A percentile compares a stretch with the other conserved stretches of the same genome.
Evolutionary conservation across 2,329 filamentous ascomycete species (phyloP).

Genomic region (Gliomastix tumulicola): DNA sequence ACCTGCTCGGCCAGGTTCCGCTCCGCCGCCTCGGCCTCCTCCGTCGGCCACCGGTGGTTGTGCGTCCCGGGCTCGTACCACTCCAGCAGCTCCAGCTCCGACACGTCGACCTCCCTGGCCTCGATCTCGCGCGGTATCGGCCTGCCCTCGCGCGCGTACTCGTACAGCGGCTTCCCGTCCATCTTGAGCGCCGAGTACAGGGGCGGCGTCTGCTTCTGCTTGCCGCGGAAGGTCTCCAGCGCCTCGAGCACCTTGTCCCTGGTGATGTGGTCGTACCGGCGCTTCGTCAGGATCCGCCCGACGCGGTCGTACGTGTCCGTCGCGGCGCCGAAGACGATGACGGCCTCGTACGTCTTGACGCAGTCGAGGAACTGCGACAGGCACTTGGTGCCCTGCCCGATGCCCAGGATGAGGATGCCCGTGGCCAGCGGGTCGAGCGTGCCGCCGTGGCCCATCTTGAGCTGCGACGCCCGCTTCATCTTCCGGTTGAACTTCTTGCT

Average conservation of each 20-base stretch:
- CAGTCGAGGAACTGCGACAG: constrained; percentile 75
- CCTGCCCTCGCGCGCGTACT: constrained; percentile 88
- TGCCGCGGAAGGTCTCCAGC: constrained; percentile 68
- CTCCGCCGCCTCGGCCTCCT: constrained; percentile 70
- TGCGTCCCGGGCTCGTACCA: constrained; percentile 81
- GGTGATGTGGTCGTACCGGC: constrained; percentile 75
- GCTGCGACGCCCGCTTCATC: constrained; percentile 51
- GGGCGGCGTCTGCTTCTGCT: constrained; percentile 83
- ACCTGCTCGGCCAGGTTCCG: constrained; percentile 69
- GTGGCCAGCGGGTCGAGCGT: constrained; percentile 93
- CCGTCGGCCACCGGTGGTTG: constrained; percentile 68
- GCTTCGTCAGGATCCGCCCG: constrained; percentile 73
- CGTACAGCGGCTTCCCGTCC: constrained; percentile 89
- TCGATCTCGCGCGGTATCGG: constrained; percentile 81
- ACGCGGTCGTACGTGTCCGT: constrained; percentile 89
- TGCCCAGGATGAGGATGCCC: constrained; percentile 81
- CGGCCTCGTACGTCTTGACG: constrained; percentile 88
- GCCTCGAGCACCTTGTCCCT: constrained; percentile 70
- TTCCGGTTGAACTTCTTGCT: constrained; percentile 52
- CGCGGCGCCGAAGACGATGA: constrained; percentile 82
- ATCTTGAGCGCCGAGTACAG: constrained; percentile 91
- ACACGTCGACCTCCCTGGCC: constrained; percentile 70
- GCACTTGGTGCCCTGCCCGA: constrained; percentile 81
- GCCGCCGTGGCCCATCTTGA: constrained; percentile 90
- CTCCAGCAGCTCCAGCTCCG: constrained; percentile 72